These are phyloP conservation scores for Nepenthes gracilis DNA, from an alignment of 148 eudicot species.

Conservation along the genomic window DNA sequence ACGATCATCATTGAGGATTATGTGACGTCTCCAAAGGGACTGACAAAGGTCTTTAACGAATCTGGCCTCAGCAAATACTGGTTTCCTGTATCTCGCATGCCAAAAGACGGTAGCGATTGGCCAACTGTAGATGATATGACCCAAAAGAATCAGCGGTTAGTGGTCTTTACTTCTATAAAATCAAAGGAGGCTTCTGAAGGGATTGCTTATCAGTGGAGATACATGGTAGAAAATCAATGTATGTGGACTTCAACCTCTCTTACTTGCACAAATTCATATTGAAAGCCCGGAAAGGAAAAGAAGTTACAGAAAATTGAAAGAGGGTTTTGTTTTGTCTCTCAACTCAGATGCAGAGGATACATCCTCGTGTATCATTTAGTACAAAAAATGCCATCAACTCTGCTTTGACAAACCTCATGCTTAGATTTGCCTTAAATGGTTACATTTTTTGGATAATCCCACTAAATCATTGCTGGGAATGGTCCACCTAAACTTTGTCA, in stretches of 20 bases:
- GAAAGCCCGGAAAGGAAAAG: no score
- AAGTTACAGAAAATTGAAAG: no score
- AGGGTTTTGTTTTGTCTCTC: no score
- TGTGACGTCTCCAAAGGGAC: constrained; percentile 54
- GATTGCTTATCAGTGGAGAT: constrained; percentile 85
- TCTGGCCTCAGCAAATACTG: constrained; percentile 57
- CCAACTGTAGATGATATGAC: constrained; percentile 88
- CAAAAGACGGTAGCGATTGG: constrained; percentile 70
- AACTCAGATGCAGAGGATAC: no score
- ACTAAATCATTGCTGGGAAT: no score
- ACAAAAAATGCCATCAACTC: no score
- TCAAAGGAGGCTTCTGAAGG: constrained; percentile 79
- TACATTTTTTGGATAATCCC: no score
- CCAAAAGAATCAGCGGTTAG: constrained; percentile 48
- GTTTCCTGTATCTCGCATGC: constrained; percentile 83
- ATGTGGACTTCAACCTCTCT: constrained; percentile 13
- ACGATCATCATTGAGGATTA: constrained; percentile 91
- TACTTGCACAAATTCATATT: no score
- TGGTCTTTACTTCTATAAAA: constrained; percentile 67
- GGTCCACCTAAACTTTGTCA: no score
- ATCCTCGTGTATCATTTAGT: no score
- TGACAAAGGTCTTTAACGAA: constrained; percentile 56
- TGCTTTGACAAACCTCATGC: no score
- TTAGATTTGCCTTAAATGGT: no score
- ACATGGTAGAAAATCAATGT: constrained; percentile 81